These are phyloP conservation scores for Letharia lupina DNA, from an alignment of 495 filamentous ascomycete species.

Conservation along the genomic window DNA sequence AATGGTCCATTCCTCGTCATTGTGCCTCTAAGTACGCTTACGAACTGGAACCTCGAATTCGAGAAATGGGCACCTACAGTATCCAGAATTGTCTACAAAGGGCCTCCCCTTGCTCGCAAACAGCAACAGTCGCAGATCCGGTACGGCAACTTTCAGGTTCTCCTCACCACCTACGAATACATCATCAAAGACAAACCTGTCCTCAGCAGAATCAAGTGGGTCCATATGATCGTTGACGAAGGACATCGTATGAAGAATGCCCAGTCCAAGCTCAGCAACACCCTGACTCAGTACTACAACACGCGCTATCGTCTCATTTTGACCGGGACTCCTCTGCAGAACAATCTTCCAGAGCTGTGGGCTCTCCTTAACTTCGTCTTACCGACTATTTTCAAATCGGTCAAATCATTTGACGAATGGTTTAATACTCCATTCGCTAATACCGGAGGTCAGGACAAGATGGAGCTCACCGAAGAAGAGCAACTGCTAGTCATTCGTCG, in stretches of 20 bases:
- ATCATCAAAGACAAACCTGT: conserved; percentile 97
- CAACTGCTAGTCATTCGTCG: conserved; percentile 96
- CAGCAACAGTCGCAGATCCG: conserved; percentile 88
- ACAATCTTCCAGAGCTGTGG: conserved; percentile 95
- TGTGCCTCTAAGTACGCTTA: conserved; percentile 89
- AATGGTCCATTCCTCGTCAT: conserved; percentile 93
- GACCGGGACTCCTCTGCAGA: conserved; percentile 94
- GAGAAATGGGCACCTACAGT: conserved; percentile 97
- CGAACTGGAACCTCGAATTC: conserved; percentile 98
- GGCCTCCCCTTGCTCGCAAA: conserved; percentile 81
- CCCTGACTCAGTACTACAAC: conserved; percentile 87
- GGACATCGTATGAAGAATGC: conserved; percentile 99
- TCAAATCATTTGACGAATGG: conserved; percentile 99
- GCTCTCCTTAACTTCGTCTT: conserved; percentile 96
- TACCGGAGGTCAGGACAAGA: conserved; percentile 94
- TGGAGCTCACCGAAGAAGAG: conserved; percentile 99
- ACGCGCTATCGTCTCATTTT: conserved; percentile 93
- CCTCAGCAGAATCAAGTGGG: conserved; percentile 95
- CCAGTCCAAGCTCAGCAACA: conserved; percentile 92
- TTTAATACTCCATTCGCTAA: conserved; percentile 99
- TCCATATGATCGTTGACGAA: conserved; percentile 99
- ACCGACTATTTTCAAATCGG: conserved; percentile 98
- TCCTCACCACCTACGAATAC: conserved; percentile 97
- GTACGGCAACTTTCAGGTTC: conserved; percentile 89
- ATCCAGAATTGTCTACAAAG: conserved; percentile 87